phyloP scores from a whole-genome alignment of 805 yeast genomes.

The Phaffomyces antillensis region DNA sequence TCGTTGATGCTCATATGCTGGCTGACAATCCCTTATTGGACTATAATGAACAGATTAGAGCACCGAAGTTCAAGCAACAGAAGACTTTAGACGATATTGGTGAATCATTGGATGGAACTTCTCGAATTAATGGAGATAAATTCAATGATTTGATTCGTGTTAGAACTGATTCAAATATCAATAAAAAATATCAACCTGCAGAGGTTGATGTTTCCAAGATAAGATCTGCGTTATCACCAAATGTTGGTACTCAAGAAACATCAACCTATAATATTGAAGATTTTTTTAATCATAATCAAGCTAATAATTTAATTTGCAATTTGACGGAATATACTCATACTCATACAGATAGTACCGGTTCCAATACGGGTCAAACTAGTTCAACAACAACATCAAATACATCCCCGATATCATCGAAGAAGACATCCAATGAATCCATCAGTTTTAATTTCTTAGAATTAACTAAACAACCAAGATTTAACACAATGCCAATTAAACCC shows the following conservation, averaged over 20 bases:
- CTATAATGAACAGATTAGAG: constrained; percentile 24
- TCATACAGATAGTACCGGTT: neutral
- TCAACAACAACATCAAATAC: constrained; percentile 2
- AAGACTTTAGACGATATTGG: constrained; percentile 9
- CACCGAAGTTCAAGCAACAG: constrained; percentile 19
- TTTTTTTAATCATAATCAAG: constrained; percentile 2
- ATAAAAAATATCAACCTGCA: constrained; percentile 17
- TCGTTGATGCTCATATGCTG: constrained; percentile 9
- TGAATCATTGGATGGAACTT: constrained; percentile 3
- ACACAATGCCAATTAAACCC: constrained; percentile 39
- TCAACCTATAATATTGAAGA: constrained; percentile 6
- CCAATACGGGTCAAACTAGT: neutral
- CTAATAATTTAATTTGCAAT: constrained; percentile 2
- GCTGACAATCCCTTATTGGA: constrained; percentile 22
- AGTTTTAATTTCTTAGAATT: constrained; percentile 7
- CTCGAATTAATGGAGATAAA: neutral
- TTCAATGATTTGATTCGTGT: neutral
- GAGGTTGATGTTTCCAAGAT: constrained; percentile 12
- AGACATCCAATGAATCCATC: constrained; percentile 19
- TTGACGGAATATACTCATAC: constrained; percentile 7
- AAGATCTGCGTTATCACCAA: constrained; percentile 6
- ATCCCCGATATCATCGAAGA: constrained; percentile 16
- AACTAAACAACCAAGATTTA: constrained; percentile 14
- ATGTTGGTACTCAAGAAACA: neutral
- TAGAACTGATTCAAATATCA: neutral